phyloP scores from a whole-genome alignment of 495 filamentous ascomycete genomes.

The Aspergillus carlsbadensis region DNA sequence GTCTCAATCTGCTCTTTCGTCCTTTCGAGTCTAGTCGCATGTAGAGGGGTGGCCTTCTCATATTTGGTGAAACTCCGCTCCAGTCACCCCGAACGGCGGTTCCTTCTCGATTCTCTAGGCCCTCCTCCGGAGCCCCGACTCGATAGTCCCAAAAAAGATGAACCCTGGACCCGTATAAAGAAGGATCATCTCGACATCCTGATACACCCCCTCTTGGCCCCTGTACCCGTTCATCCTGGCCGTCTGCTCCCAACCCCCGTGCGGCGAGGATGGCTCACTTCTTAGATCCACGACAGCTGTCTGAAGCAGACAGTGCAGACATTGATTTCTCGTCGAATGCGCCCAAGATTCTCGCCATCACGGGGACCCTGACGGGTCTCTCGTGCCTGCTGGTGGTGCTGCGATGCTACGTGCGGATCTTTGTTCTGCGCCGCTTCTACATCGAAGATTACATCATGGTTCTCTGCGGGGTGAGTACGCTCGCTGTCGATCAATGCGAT shows the following conservation, averaged over 20 bases:
- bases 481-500: no score
- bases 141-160: no score
- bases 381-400: slow-evolving; percentile 14
- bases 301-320: not conserved
- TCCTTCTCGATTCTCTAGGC: no score
- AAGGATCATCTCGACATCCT: no score
- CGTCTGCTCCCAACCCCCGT: not conserved
- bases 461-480: slow-evolving; percentile 13
- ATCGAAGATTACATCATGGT: slow-evolving; percentile 21
- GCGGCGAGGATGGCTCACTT: not conserved
- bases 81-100: no score
- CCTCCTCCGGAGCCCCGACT: no score
- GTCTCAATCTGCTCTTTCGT: no score
- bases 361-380: slow-evolving; percentile 17
- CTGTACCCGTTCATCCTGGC: not conserved
- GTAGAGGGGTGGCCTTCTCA: no score
- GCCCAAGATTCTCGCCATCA: slow-evolving; percentile 20
- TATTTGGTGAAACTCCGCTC: no score
- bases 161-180: no score
- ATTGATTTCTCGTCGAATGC: slow-evolving; percentile 24
- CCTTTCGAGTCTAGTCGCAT: no score
- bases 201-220: no score
- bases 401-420: slow-evolving; percentile 20
- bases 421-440: slow-evolving; percentile 17
- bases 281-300: not conserved